These are phyloP conservation scores for Syncephalis plumigaleata DNA, from an alignment of 371 early-diverging fungal genomes.

Conservation along the genomic window DNA sequence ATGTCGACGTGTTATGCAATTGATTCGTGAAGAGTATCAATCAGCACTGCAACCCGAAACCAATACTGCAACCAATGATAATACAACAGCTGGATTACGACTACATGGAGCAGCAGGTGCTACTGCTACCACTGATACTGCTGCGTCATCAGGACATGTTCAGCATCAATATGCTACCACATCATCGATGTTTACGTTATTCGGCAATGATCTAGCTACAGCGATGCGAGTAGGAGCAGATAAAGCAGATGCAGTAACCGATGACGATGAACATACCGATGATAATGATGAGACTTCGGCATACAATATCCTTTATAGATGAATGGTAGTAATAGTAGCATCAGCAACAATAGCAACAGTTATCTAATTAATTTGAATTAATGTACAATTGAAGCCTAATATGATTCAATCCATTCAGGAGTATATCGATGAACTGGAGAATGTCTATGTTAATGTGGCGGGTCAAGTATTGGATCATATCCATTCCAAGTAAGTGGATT, in stretches of 20 bases:
- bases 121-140: too few species aligned
- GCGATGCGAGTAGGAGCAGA: conserved; percentile 1
- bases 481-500: conserved; percentile 55
- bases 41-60: conserved; percentile 4
- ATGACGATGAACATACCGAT: conserved; percentile 12
- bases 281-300: conserved; percentile 4
- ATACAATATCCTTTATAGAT: too few species aligned
- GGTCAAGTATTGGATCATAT: conserved; percentile 70
- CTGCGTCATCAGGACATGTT: too few species aligned
- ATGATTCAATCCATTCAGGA: conserved; percentile 75
- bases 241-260: conserved; percentile 5
- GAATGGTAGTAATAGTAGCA: too few species aligned
- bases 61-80: too few species aligned
- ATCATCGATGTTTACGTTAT: neutral
- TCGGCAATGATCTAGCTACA: conserved; percentile 1
- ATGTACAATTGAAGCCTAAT: conserved; percentile 33
- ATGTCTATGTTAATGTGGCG: conserved; percentile 49
- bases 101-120: too few species aligned
- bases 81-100: too few species aligned
- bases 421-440: conserved; percentile 64
- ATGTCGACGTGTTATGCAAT: conserved; percentile 58
- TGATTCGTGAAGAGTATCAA: conserved; percentile 55
- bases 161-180: neutral
- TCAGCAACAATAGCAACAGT: too few species aligned
- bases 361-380: conserved; percentile 1